These are phyloP conservation scores for Exophiala spinifera DNA, from an alignment of 2,329 filamentous ascomycete species.

Conservation along the genomic window DNA sequence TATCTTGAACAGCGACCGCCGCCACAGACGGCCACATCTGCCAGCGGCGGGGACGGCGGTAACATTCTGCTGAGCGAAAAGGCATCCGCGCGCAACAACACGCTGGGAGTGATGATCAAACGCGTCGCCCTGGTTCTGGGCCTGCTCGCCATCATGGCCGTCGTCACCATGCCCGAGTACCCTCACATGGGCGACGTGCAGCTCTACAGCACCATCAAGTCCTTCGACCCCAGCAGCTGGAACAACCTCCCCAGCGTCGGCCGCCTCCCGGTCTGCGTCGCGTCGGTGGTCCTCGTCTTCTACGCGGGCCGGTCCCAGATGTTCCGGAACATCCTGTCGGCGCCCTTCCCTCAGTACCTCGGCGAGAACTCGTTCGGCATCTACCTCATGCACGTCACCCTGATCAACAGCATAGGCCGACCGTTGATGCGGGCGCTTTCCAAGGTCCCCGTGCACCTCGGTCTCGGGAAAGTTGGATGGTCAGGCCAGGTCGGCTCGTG, in stretches of 20 bases:
- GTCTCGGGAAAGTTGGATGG: neutral
- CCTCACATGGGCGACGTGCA: neutral
- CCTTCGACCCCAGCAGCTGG: neutral
- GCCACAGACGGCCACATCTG: too few species aligned
- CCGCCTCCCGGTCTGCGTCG: neutral
- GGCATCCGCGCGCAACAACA: neutral
- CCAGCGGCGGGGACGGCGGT: too few species aligned
- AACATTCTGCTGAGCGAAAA: neutral
- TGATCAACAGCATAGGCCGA: constrained; percentile 1
- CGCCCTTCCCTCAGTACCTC: constrained; percentile 51
- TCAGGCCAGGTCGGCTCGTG: neutral
- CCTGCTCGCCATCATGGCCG: neutral
- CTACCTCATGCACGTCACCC: constrained; percentile 56
- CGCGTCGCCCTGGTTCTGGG: neutral
- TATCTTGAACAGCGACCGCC: neutral
- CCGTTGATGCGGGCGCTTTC: neutral
- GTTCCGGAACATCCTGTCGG: neutral
- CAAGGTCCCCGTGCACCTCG: too few species aligned
- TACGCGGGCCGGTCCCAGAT: neutral
- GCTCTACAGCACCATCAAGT: neutral
- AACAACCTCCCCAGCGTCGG: neutral
- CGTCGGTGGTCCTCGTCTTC: neutral
- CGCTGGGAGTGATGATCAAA: neutral
- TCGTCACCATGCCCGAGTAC: neutral
- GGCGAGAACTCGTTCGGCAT: constrained; percentile 61